phyloP scores from a whole-genome alignment of 345 rosid species.

The Combretum micranthum region DNA sequence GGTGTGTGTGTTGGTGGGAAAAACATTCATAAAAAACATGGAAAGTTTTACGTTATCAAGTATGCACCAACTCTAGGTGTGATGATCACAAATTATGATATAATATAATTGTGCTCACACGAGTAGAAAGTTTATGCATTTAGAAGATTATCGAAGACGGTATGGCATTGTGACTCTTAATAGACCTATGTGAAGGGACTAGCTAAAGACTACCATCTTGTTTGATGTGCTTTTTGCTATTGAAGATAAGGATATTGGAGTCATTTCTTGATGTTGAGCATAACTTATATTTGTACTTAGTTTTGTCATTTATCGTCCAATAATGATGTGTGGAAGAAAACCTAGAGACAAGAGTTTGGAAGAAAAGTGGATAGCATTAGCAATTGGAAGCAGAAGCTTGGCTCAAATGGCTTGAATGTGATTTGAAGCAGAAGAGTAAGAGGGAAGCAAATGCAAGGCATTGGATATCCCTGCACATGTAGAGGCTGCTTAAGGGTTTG shows the following conservation, averaged over 20 bases:
- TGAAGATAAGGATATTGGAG: conserved; percentile 61
- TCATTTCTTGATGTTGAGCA: conserved; percentile 38
- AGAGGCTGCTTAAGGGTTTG: too few relatives aligned
- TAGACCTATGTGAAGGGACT: conserved; percentile 41
- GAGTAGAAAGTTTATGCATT: conserved; percentile 42
- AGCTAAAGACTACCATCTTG: conserved; percentile 52
- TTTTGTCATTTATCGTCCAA: conserved; percentile 37
- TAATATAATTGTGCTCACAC: neutral
- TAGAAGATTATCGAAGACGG: conserved; percentile 76
- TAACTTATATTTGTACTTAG: conserved; percentile 43
- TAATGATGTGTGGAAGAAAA: conserved; percentile 54
- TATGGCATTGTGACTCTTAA: conserved; percentile 53
- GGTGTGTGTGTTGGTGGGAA: too few relatives aligned
- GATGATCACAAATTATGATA: conserved; percentile 21
- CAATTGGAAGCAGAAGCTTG: conserved; percentile 49
- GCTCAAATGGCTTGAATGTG: conserved; percentile 28
- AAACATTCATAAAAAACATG: too few relatives aligned
- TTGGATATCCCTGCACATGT: neutral
- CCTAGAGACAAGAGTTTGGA: conserved; percentile 38
- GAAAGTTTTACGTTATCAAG: too few relatives aligned
- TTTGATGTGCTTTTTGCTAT: conserved; percentile 46
- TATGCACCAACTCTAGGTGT: conserved; percentile 31
- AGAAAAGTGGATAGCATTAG: conserved; percentile 1
- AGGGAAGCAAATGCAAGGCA: neutral
- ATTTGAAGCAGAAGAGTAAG: conserved; percentile 14